Evolutionary conservation across 495 filamentous ascomycete species (phyloP).

Genomic region (Aspergillus bertholletiae): DNA sequence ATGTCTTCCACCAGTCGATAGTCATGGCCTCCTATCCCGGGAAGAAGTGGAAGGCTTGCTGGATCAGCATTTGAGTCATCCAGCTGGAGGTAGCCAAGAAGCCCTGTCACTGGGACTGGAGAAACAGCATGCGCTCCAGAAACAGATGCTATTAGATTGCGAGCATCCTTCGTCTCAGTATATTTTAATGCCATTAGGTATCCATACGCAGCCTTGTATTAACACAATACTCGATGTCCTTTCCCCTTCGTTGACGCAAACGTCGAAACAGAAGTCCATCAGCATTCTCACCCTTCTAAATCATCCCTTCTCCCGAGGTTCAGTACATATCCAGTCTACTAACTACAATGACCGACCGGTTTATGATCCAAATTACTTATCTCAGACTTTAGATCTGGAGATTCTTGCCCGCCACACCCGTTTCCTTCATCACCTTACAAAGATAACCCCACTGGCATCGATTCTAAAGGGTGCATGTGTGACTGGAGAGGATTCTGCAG

Average conservation of each 20-base stretch:
- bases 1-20: conserved; percentile 39
- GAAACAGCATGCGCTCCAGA: conserved; percentile 25
- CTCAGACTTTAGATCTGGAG: conserved; percentile 31
- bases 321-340: conserved; percentile 17
- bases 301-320: conserved; percentile 22
- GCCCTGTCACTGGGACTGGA: conserved; percentile 8
- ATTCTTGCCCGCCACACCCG: conserved; percentile 43
- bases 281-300: conserved; percentile 12
- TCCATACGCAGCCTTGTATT: conserved; percentile 27
- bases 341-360: conserved; percentile 11
- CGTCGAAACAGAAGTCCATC: too few relatives aligned
- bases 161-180: conserved; percentile 29
- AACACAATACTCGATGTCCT: conserved; percentile 34
- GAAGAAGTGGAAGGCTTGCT: conserved; percentile 24
- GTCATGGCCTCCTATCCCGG: conserved; percentile 23
- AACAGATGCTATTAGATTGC: conserved; percentile 25
- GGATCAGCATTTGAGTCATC: conserved; percentile 15
- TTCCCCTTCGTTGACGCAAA: too few relatives aligned
- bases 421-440: conserved; percentile 37
- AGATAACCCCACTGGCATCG: conserved; percentile 29
- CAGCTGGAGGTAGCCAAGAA: too few relatives aligned
- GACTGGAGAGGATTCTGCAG: too few relatives aligned
- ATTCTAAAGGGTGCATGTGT: too few relatives aligned
- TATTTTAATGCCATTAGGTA: conserved; percentile 35
- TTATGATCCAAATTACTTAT: conserved; percentile 23